Evolutionary conservation across 345 rosid genomes (phyloP), one percentile per base, ranked within the genome.

Genomic region (Gossypium anomalum): DNA sequence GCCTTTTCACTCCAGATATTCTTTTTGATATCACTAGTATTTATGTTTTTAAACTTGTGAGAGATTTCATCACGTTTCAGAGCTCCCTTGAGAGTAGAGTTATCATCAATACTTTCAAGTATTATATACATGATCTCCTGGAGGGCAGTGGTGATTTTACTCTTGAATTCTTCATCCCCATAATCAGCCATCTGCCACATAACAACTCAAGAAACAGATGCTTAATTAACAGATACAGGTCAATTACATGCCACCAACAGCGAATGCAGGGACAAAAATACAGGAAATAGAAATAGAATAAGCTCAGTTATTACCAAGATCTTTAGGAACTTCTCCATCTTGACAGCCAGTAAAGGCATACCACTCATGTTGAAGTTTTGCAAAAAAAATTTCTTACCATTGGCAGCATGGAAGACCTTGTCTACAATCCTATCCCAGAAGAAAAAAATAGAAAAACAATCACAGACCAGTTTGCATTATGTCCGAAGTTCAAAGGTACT

Each of bases 41-140:
- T 73, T 78, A 95, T 88, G 85, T 77, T 92, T 73, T 84, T 90
- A 85, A 93, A 95, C 63, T 64, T 75, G n/a, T 78, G 79, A 69
- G 22, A 77, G 79, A 70, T 74, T 16, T 0, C 79, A 66, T 41
- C 22, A 29, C 69, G 57, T 47, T n/a, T 7, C 19, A 78, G 87
- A 78, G 70, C 81, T 85, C 73, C 84, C 78, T 85, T 87, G 72
- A 83, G 72, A 16, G 59, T 27, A 16, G 81, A 93, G 83, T 75
- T 81, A 44, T 96, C 94, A 55, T 86, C 77, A 65, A 61, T 27
- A 97, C 91, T 93, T 47, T 95, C 97, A 71, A 86, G 85, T 7
- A 74, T 83, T 72, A 95, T 86, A 68, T 95, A 97, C 75, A 95
- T 82, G 60, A 93, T 90, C 79, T 92, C 97, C 77, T 88, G 99